Percentiles rank a stretch among this genome's conserved stretches.
Conservation (phyloP, 441 rosid genomes). For the Capsella rubella region DNA sequence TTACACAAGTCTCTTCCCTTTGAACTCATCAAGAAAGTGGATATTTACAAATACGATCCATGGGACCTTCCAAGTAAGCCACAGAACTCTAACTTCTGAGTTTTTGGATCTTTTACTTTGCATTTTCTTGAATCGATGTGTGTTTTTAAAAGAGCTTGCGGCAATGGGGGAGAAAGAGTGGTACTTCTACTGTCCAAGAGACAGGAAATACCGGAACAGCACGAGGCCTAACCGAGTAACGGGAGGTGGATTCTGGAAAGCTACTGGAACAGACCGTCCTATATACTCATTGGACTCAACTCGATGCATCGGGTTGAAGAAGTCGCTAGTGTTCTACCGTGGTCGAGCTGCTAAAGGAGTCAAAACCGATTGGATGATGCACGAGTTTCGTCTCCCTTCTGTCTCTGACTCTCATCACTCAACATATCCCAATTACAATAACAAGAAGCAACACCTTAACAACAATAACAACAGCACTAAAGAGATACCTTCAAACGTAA, state of each 20-base stretch:
- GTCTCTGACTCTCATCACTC: conserved; percentile 52
- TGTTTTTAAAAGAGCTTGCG: conserved; percentile 57
- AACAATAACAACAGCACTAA: conserved; percentile 47
- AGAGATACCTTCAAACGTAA: conserved; percentile 69
- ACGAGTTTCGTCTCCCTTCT: conserved; percentile 90
- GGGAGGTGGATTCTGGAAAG: conserved; percentile 96
- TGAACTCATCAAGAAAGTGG: conserved; percentile 93
- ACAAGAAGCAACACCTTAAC: conserved; percentile 56
- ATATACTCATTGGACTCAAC: conserved; percentile 78
- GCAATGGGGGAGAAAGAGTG: conserved; percentile 89
- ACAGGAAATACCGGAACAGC: conserved; percentile 89
- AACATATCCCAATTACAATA: conserved; percentile 52
- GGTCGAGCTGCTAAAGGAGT: conserved; percentile 96
- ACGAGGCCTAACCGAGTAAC: conserved; percentile 91
- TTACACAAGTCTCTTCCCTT: conserved; percentile 70
- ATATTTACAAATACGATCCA: conserved; percentile 87
- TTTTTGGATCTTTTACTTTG: not conserved
- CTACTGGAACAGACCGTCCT: conserved; percentile 94
- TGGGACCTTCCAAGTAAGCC: conserved; percentile 98
- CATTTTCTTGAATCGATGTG: conserved; percentile 25
- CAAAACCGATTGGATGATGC: conserved; percentile 99
- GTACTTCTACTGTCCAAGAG: conserved; percentile 93
- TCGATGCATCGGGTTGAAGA: conserved; percentile 87
- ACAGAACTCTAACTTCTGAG: not conserved
- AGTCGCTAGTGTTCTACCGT: conserved; percentile 88